Percentiles rank a stretch among this genome's conserved stretches.
Conservation (phyloP, 495 filamentous ascomycete species). For the Melanomma pulvis-pyrius region DNA sequence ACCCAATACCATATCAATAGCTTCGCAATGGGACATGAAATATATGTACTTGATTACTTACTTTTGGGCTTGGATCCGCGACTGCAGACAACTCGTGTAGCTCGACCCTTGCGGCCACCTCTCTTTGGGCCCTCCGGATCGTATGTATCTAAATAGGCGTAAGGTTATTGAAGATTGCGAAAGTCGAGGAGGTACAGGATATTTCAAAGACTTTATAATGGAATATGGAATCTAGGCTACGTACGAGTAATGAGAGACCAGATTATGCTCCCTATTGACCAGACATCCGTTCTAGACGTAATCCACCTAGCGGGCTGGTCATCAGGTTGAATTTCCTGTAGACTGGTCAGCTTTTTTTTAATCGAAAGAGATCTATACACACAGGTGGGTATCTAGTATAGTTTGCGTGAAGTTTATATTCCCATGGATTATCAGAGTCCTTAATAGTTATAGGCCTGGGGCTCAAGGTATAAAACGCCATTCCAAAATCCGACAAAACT, state of each 20-base stretch:
- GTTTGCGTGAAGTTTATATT: background rate
- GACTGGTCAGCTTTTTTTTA: background rate
- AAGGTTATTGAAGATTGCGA: too few species aligned
- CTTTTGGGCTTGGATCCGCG: background rate
- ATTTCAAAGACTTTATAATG: too few species aligned
- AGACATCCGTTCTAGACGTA: background rate
- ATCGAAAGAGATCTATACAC: background rate
- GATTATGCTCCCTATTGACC: background rate
- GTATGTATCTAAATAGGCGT: too few species aligned
- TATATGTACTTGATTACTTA: too few species aligned
- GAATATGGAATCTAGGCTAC: too few species aligned
- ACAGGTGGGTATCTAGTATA: background rate
- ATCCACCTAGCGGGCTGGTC: background rate
- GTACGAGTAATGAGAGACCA: constrained; percentile 4
- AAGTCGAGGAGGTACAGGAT: too few species aligned
- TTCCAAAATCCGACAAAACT: background rate
- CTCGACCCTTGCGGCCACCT: background rate
- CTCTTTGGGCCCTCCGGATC: too few species aligned
- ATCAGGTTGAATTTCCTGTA: background rate
- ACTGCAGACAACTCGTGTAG: too few species aligned
- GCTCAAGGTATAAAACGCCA: background rate
- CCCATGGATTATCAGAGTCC: background rate
- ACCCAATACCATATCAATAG: background rate
- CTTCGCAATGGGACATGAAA: background rate
- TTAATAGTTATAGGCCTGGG: background rate